Evolutionary conservation across 331 rosid species (phyloP).

Genomic region (Acacia concinna): DNA sequence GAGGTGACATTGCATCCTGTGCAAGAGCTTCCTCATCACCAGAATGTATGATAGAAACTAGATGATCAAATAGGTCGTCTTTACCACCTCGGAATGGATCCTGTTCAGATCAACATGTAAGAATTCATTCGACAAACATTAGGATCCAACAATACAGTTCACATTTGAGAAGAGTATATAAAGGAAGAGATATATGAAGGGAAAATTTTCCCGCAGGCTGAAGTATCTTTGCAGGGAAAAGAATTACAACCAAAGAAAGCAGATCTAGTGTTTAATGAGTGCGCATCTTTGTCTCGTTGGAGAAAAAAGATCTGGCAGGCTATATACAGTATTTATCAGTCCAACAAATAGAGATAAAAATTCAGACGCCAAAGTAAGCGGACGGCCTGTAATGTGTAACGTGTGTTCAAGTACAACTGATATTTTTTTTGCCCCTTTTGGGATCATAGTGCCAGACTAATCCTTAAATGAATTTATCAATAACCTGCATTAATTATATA

Average conservation of each 20-base stretch:
- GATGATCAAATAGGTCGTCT: constrained; percentile 70
- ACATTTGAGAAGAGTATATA: constrained; percentile 9
- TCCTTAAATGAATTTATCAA: not conserved
- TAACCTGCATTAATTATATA: not conserved
- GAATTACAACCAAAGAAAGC: not conserved
- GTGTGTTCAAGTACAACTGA: not conserved
- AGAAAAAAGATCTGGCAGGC: not conserved
- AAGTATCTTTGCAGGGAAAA: not conserved
- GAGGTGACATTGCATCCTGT: constrained; percentile 63
- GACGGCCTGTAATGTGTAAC: not conserved
- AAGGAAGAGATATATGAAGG: not conserved
- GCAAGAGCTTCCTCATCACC: constrained; percentile 70
- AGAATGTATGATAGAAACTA: constrained; percentile 66
- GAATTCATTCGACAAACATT: not conserved
- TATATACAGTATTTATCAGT: not conserved
- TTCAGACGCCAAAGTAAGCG: not conserved
- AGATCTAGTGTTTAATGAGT: not conserved
- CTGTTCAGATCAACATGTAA: constrained; percentile 43
- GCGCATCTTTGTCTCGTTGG: not conserved
- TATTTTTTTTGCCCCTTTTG: too few species aligned
- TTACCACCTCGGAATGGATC: constrained; percentile 96
- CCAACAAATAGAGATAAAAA: not conserved
- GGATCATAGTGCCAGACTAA: not conserved
- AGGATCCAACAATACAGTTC: not conserved
- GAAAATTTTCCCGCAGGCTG: too few species aligned